Evolutionary conservation across 2,329 filamentous ascomycete genomes (phyloP).

Genomic region (Macroventuria anomochaeta): DNA sequence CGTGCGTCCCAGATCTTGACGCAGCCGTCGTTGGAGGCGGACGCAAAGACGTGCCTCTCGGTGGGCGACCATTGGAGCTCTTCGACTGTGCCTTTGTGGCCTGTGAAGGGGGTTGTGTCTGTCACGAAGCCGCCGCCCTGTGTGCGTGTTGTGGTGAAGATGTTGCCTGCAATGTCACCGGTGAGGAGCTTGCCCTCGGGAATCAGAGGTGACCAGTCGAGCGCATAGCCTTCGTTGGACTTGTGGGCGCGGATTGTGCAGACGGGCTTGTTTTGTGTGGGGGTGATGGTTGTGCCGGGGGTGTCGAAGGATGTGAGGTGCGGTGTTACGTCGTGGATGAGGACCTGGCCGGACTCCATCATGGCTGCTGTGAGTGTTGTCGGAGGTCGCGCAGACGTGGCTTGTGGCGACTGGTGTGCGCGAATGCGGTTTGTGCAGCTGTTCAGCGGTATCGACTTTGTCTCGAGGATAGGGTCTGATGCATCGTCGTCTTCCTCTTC

Average conservation of each 20-base stretch:
- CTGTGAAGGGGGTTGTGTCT: constrained; percentile 81
- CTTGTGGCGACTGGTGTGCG: constrained; percentile 76
- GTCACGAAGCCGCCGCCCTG: constrained; percentile 90
- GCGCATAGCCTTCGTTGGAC: constrained; percentile 82
- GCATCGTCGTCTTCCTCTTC: constrained; percentile 70
- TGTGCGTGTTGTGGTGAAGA: constrained; percentile 85
- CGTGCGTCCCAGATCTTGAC: constrained; percentile 96
- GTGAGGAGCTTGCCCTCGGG: constrained; percentile 86
- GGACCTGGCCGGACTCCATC: constrained; percentile 86
- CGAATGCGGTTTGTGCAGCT: constrained; percentile 95
- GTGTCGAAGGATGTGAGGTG: constrained; percentile 89
- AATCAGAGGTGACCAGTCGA: constrained; percentile 92
- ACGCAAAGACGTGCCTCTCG: constrained; percentile 92
- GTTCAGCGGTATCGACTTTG: constrained; percentile 81
- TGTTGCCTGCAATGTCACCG: constrained; percentile 87
- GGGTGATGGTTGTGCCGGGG: constrained; percentile 79
- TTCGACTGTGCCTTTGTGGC: constrained; percentile 86
- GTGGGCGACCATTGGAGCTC: constrained; percentile 97
- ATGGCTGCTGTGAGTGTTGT: constrained; percentile 88
- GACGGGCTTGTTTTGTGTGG: constrained; percentile 86
- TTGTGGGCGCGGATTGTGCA: constrained; percentile 90
- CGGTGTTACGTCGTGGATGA: constrained; percentile 93
- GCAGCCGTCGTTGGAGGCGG: constrained; percentile 90
- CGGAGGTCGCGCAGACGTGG: constrained; percentile 72
- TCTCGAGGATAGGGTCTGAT: constrained; percentile 91